Evolutionary conservation across 1,284 basidiomycete species (phyloP).

Genomic region (Leccinum huronense): DNA sequence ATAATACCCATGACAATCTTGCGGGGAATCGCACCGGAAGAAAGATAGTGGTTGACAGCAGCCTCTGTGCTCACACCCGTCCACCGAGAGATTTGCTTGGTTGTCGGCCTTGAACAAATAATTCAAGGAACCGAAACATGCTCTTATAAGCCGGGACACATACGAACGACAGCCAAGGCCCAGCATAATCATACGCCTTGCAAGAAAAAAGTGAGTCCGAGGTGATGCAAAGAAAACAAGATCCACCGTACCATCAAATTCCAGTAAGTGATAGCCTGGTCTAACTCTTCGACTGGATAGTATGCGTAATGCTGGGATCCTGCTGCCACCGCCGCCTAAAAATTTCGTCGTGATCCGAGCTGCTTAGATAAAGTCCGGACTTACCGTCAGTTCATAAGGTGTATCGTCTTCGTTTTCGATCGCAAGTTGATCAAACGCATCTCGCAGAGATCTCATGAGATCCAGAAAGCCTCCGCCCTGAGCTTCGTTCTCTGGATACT

Average conservation of each 20-base stretch:
- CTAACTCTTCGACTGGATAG: constrained; percentile 71
- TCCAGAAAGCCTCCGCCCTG: constrained; percentile 60
- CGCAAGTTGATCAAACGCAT: constrained; percentile 53
- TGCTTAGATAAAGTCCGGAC: neutral
- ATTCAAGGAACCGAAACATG: neutral
- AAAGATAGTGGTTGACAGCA: constrained; percentile 66
- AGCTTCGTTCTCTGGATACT: constrained; percentile 53
- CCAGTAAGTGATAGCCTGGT: constrained; percentile 77
- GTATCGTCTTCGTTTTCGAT: constrained; percentile 55
- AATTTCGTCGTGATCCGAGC: neutral
- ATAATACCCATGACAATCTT: constrained; percentile 77
- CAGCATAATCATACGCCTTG: constrained; percentile 77
- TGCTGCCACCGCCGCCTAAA: constrained; percentile 51
- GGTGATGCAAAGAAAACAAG: neutral
- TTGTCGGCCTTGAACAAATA: constrained; percentile 52
- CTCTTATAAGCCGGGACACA: constrained; percentile 10
- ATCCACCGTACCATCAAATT: constrained; percentile 75
- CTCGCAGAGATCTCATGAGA: constrained; percentile 55
- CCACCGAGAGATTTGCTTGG: constrained; percentile 80
- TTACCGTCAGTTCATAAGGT: constrained; percentile 57
- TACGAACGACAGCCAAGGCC: constrained; percentile 61
- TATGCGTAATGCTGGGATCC: constrained; percentile 67
- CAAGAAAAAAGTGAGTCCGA: constrained; percentile 10
- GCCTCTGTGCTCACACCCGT: constrained; percentile 69
- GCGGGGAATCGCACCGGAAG: constrained; percentile 62